Base-by-base conservation (phyloP, 352 stramenopile genomes). In the Globisporangium camurandrum region DNA sequence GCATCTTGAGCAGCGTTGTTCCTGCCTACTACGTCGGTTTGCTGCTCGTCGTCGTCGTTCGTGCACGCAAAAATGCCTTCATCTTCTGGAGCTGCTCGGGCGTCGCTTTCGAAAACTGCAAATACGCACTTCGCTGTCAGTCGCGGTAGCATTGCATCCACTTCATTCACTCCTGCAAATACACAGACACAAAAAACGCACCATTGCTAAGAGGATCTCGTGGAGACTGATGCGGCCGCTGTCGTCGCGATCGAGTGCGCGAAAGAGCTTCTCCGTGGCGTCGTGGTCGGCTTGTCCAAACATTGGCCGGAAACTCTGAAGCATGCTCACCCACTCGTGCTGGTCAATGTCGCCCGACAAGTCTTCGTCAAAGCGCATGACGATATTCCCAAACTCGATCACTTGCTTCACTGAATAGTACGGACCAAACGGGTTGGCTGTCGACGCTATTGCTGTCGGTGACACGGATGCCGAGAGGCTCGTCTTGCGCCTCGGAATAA, bases 341-440 rank as follows among this genome's bases (percentile, higher is more conserved):
- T 71, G 63, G 47, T 84, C 61, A 33, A 86, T 64, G 46, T 84
- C 74, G 1, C 74, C 71, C 0, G 65, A 79, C 16, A 68, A 69
- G 46, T 86, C 74, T 20, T 76, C 63, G 51, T 86, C 74, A 27
- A 82, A 71, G 23, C 62, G 64, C 44, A 67, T 62, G 27, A 86
- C 50, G 19, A 66, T 55, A n/a, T 61, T 54, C 1, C 66, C 71
- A 46, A 84, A 76, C 19, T 84, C 67, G 28, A 84, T 60, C 22
- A 86, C 69, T 20, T 86, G 69, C 24, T 79, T 81, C 22, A 68
- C 41, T 1, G 67, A 74, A 54, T 86, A 86, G 37, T 71, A 56
- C 24, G 74, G 74, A n/a, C 71, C 71, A 20, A 83, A 86, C 19
- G 69, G 62, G 26, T 84, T 77, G 30, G 17, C 22, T 0, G 54